A percentile compares a stretch with the other conserved stretches of the same genome.
These are phyloP conservation scores for Fusarium humuli DNA, from an alignment of 2,329 filamentous ascomycete species.

Conservation along the genomic window DNA sequence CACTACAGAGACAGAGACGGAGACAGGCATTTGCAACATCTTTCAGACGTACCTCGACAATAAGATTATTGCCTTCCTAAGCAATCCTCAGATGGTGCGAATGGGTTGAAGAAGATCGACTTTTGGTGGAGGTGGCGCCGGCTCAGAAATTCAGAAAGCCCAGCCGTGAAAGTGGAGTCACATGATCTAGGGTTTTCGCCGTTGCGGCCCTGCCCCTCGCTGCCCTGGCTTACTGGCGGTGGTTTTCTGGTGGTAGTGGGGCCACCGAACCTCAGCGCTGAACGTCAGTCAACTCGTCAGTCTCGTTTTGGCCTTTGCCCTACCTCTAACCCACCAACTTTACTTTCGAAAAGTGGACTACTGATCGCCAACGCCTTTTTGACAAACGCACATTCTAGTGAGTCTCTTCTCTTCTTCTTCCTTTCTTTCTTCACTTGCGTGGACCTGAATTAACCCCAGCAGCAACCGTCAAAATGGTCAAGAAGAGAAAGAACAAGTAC, in stretches of 20 bases:
- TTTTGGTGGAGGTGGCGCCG: slow-evolving; percentile 48
- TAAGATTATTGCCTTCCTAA: slow-evolving; percentile 71
- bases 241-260: slow-evolving; percentile 3
- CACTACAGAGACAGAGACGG: slow-evolving; percentile 43
- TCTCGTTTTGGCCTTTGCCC: slow-evolving; percentile 29
- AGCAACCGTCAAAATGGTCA: slow-evolving; percentile 75
- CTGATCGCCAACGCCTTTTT: slow-evolving; percentile 45
- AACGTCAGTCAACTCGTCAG: not conserved
- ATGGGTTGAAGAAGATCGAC: slow-evolving; percentile 48
- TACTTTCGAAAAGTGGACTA: slow-evolving; percentile 36
- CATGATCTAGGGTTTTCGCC: slow-evolving; percentile 49
- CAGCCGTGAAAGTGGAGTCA: slow-evolving; percentile 39
- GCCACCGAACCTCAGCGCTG: not conserved
- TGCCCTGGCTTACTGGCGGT: not conserved
- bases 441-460: slow-evolving; percentile 50
- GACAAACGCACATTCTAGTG: slow-evolving; percentile 50
- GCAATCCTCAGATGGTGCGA: slow-evolving; percentile 68
- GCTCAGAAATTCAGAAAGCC: slow-evolving; percentile 45
- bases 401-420: slow-evolving; percentile 41
- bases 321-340: slow-evolving; percentile 29
- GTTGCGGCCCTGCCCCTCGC: slow-evolving; percentile 26
- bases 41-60: slow-evolving; percentile 73
- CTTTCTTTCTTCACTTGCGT: slow-evolving; percentile 42
- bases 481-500: slow-evolving; percentile 79
- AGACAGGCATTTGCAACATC: slow-evolving; percentile 57